Base-by-base conservation (phyloP, 805 yeast genomes). In the Lachancea cidri region DNA sequence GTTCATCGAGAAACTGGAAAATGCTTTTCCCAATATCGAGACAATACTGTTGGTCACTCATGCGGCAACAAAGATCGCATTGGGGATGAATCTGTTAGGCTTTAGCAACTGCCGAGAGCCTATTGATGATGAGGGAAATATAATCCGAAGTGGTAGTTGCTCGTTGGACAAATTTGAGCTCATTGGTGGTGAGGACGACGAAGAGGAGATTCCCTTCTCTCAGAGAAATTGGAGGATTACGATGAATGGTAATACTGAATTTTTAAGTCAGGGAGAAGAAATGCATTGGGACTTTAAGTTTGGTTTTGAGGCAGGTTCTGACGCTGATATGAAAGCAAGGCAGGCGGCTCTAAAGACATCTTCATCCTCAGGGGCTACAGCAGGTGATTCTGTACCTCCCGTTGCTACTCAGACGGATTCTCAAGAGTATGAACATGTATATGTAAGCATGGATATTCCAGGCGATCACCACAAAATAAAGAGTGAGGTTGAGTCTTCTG, bases 11-110 rank as follows among this genome's bases (percentile, higher is more conserved):
- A 68, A 65, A 38, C 69, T 86, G 39, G 83, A 81, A 47, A 44
- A 54, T 5, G 65, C 71, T 44, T 73, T 65, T 52, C 94, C 95
- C 0, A 66, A 77, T 2, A 67, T 78, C 24, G 77, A 79, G 29
- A 69, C 79, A 0, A 67, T 93, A 5, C 53, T 93, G 17, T 65
- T 91, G n/a, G 80, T 86, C 19, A 80, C 95, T 3, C 98, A 93
- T 64, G 98, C 98, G 1, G 97, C 98, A 3, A 75, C 94, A 4
- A 86, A 87, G 60, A 86, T 88, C 45, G 89, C 94, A 0, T 66
- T 91, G 14, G 96, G 96, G 3, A 77, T 86, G 77, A 73, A 84
- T 1, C 66, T 91, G 13, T 55, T 83, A 53, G 79, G 79, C 0
- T 74, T 72, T 41, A 39, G 57, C 0, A 66, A 68, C 31, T 76